Percentiles rank a stretch among this genome's conserved stretches.
These are phyloP conservation scores for Colletotrichum nymphaeae DNA, from an alignment of 2,329 filamentous ascomycete species.

Conservation along the genomic window DNA sequence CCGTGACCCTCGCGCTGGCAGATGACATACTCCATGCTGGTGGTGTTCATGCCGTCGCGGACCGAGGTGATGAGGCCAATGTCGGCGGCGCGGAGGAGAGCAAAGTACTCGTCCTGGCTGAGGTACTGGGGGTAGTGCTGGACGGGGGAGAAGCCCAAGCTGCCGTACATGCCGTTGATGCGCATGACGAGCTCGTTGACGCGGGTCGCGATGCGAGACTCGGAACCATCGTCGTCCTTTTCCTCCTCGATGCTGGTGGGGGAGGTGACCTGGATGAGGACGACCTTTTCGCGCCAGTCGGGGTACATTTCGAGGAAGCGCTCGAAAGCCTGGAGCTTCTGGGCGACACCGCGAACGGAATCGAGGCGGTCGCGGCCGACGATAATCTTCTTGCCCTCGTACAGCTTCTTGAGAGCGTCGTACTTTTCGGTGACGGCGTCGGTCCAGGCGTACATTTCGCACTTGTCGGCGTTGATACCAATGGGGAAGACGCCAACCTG, in stretches of 20 bases:
- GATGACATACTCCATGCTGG: conserved; percentile 92
- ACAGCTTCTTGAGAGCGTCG: conserved; percentile 77
- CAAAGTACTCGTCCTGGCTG: conserved; percentile 91
- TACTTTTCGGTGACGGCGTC: conserved; percentile 78
- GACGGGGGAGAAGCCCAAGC: conserved; percentile 88
- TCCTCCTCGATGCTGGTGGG: conserved; percentile 85
- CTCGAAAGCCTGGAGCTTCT: conserved; percentile 95
- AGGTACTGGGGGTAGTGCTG: conserved; percentile 97
- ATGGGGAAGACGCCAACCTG: conserved; percentile 95
- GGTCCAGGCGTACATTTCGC: conserved; percentile 80
- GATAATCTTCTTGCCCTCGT: conserved; percentile 93
- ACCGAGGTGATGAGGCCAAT: conserved; percentile 96
- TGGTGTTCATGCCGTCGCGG: conserved; percentile 97
- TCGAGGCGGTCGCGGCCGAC: conserved; percentile 95
- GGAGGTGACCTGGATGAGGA: conserved; percentile 94
- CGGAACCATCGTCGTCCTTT: conserved; percentile 71
- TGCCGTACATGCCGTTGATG: conserved; percentile 93
- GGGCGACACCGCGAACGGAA: conserved; percentile 91
- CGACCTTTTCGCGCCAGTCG: conserved; percentile 91
- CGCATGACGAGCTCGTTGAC: conserved; percentile 91
- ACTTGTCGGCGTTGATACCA: conserved; percentile 88
- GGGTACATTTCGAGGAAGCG: conserved; percentile 90
- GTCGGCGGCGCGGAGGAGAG: conserved; percentile 88
- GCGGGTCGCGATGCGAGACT: conserved; percentile 85
- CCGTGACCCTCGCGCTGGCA: conserved; percentile 90